phyloP scores from a whole-genome alignment of 352 stramenopile genomes.

The Pythium dissimile region DNA sequence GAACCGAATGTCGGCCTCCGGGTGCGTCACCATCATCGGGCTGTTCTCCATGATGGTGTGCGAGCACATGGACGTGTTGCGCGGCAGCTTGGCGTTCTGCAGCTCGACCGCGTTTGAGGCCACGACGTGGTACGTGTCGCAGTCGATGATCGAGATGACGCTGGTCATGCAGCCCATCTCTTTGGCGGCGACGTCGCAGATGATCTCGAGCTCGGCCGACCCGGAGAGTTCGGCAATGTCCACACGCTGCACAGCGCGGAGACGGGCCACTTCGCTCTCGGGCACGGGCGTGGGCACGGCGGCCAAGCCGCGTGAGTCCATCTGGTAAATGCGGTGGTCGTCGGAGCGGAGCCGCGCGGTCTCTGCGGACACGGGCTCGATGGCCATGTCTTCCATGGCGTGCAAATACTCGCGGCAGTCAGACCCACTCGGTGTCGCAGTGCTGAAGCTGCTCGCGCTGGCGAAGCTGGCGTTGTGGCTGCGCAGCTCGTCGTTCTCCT shows the following conservation, averaged over 20 bases:
- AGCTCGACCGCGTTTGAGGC: slow-evolving; percentile 32
- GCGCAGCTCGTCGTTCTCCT: slow-evolving; percentile 3
- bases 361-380: neutral
- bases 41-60: slow-evolving; percentile 49
- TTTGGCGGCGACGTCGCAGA: slow-evolving; percentile 46
- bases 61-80: slow-evolving; percentile 47
- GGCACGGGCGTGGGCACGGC: slow-evolving; percentile 31
- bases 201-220: slow-evolving; percentile 51
- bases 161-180: slow-evolving; percentile 51
- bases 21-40: slow-evolving; percentile 49
- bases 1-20: slow-evolving; percentile 61
- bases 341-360: neutral
- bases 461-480: neutral
- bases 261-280: slow-evolving; percentile 37
- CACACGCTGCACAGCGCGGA: slow-evolving; percentile 36
- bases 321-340: slow-evolving; percentile 26
- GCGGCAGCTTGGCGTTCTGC: slow-evolving; percentile 29
- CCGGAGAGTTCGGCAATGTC: slow-evolving; percentile 38
- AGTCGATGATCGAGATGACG: slow-evolving; percentile 53
- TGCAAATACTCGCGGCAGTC: neutral
- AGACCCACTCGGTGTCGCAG: too few relatives aligned
- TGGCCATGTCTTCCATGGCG: neutral
- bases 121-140: slow-evolving; percentile 37
- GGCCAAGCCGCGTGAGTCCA: slow-evolving; percentile 27
- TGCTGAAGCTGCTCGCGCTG: too few relatives aligned